These are phyloP conservation scores for Trichothecium sympodiale DNA, from an alignment of 2,329 filamentous ascomycete species.

Conservation along the genomic window DNA sequence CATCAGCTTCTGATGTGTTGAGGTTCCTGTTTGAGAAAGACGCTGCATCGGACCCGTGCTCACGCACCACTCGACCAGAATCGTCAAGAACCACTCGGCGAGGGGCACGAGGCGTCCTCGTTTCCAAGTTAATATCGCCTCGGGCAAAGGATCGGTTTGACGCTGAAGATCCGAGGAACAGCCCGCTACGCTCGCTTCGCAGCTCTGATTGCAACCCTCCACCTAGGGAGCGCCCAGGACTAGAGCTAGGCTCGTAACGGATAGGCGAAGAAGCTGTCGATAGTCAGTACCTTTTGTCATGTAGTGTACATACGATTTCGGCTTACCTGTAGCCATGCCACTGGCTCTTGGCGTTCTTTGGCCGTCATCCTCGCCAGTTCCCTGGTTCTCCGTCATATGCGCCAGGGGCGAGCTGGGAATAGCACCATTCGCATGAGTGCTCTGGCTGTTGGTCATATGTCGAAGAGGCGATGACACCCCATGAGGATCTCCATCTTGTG, in stretches of 20 bases:
- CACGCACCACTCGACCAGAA: conserved; percentile 43
- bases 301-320: background rate
- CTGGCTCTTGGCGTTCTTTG: conserved; percentile 64
- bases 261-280: conserved; percentile 79
- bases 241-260: conserved; percentile 82
- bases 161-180: conserved; percentile 61
- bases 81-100: conserved; percentile 51
- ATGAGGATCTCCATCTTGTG: conserved; percentile 17
- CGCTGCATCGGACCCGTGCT: conserved; percentile 46
- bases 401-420: conserved; percentile 48
- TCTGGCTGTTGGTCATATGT: conserved; percentile 47
- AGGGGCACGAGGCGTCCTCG: conserved; percentile 38
- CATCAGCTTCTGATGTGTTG: conserved; percentile 84
- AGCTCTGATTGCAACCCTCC: conserved; percentile 55
- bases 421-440: conserved; percentile 23
- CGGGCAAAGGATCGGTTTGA: conserved; percentile 34
- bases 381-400: conserved; percentile 47
- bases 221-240: conserved; percentile 56
- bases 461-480: conserved; percentile 42
- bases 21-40: conserved; percentile 58
- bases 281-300: conserved; percentile 5
- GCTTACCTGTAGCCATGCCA: conserved; percentile 50
- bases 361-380: conserved; percentile 31
- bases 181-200: conserved; percentile 71
- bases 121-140: conserved; percentile 79